A percentile compares a stretch with the other conserved stretches of the same genome.
Conservation (phyloP, 345 rosid genomes). For the Sonneratia alba region DNA sequence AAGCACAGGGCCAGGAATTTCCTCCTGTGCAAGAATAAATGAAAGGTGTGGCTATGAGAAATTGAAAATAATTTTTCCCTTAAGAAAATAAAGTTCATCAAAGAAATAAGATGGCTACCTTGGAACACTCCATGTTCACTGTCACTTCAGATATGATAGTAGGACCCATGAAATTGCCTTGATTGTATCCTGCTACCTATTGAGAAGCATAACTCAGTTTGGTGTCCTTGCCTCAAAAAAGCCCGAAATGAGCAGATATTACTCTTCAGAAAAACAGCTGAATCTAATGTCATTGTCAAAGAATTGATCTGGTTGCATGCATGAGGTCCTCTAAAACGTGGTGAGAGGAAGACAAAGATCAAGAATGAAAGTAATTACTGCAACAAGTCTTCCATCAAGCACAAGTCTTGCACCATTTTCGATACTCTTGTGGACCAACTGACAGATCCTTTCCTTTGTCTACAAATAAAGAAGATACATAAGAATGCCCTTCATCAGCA, state of each 20-base stretch:
- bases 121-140: constrained; percentile 52
- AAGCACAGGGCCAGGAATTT: constrained; percentile 43
- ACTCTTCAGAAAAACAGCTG: neutral
- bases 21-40: constrained; percentile 32
- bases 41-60: neutral
- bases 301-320: neutral
- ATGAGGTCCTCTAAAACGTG: neutral
- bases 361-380: constrained; percentile 24
- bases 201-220: neutral
- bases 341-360: neutral
- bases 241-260: neutral
- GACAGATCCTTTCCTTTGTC: constrained; percentile 37
- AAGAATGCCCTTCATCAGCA: neutral
- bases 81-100: neutral
- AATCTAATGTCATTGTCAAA: neutral
- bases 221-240: neutral
- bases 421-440: constrained; percentile 36
- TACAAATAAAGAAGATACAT: constrained; percentile 13
- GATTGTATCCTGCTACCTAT: constrained; percentile 9
- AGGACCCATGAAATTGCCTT: too few relatives aligned
- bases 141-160: constrained; percentile 26
- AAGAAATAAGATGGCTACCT: constrained; percentile 24
- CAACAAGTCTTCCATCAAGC: constrained; percentile 52
- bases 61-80: neutral
- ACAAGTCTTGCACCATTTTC: constrained; percentile 46